Evolutionary conservation across 306 rosid species (phyloP).

Genomic region (Glycine soja): DNA sequence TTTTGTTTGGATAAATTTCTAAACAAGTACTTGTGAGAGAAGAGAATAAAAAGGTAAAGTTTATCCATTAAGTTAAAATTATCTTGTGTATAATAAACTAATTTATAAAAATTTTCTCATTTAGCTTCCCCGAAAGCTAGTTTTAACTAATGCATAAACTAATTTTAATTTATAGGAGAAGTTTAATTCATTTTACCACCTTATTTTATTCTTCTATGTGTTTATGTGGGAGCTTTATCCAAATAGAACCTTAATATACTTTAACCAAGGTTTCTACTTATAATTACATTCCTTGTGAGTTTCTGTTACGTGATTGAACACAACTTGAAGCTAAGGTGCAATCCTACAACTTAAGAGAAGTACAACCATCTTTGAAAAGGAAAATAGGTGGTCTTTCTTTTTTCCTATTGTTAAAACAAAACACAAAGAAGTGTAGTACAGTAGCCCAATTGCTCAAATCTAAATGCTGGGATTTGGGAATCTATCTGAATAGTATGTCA

Average conservation of each 20-base stretch:
- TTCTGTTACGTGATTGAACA: conserved; percentile 22
- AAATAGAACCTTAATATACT: background rate
- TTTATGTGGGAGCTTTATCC: background rate
- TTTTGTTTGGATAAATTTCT: background rate
- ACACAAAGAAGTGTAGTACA: background rate
- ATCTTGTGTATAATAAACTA: no score
- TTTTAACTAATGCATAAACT: no score
- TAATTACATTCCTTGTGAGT: background rate
- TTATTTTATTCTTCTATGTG: background rate
- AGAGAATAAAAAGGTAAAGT: background rate
- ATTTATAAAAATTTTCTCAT: no score
- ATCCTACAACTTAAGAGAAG: background rate
- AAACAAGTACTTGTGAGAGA: background rate
- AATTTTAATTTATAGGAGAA: background rate
- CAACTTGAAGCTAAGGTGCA: conserved; percentile 17
- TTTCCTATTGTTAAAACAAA: background rate
- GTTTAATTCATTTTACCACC: background rate
- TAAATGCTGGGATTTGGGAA: background rate
- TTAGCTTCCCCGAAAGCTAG: no score
- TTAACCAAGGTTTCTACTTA: background rate
- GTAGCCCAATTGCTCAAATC: background rate
- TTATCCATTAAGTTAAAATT: background rate
- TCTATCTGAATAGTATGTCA: background rate
- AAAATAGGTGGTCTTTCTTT: background rate
- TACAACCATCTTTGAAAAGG: background rate